A percentile compares a stretch with the other conserved stretches of the same genome.
phyloP scores from a whole-genome alignment of 2,329 filamentous ascomycete genomes.

The Fusarium sacchari region DNA sequence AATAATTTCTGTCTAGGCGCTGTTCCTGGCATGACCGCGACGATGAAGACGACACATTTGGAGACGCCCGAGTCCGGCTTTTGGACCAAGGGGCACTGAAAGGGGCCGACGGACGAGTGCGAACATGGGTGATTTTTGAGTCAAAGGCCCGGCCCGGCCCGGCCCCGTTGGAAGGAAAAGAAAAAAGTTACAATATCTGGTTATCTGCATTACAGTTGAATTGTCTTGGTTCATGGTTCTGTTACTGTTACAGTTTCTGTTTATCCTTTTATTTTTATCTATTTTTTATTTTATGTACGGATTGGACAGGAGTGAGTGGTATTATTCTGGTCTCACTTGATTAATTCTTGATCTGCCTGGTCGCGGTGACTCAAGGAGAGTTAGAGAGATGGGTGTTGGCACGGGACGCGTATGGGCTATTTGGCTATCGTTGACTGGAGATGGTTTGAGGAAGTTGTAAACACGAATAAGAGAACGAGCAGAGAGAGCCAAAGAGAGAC shows the following conservation, averaged over 20 bases:
- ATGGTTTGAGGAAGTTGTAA: constrained; percentile 1
- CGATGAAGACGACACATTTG: constrained; percentile 42
- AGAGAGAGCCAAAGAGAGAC: constrained; percentile 11
- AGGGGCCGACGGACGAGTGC: constrained; percentile 29
- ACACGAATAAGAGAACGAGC: constrained; percentile 26
- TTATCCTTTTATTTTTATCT: neutral
- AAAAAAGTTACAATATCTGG: constrained; percentile 42
- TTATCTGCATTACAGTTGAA: constrained; percentile 37
- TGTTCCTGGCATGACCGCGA: constrained; percentile 48
- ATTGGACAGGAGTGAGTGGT: constrained; percentile 19
- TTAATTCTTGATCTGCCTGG: constrained; percentile 43
- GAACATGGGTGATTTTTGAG: constrained; percentile 21
- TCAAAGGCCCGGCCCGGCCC: constrained; percentile 20
- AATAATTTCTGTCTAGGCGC: constrained; percentile 53
- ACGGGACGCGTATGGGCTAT: constrained; percentile 22
- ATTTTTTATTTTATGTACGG: neutral
- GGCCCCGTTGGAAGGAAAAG: constrained; percentile 40
- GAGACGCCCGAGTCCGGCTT: constrained; percentile 31
- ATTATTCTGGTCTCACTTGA: constrained; percentile 20
- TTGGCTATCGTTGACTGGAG: neutral
- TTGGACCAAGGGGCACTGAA: constrained; percentile 26
- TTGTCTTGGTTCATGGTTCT: constrained; percentile 25
- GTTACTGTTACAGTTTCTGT: constrained; percentile 25
- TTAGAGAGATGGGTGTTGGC: constrained; percentile 5
- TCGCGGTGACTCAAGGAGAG: constrained; percentile 34